These are phyloP conservation scores for Filobasidium floriforme DNA, from an alignment of 768 basidiomycete species.

Conservation along the genomic window DNA sequence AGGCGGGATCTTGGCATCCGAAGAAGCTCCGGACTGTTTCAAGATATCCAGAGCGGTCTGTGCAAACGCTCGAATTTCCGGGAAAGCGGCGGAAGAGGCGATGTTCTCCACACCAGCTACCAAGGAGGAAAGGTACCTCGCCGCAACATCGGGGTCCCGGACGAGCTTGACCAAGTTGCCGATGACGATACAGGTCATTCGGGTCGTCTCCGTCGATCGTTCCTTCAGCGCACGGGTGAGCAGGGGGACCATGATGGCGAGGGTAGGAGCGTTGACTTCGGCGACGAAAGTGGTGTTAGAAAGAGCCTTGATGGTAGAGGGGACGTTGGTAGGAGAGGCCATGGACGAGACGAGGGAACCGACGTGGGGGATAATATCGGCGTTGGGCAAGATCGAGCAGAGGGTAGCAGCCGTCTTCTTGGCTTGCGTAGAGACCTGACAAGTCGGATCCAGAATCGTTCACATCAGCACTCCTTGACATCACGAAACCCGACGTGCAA, in stretches of 20 bases:
- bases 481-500: too few species aligned
- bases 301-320: conserved; percentile 87
- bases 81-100: conserved; percentile 84
- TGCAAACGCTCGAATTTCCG: conserved; percentile 93
- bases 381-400: conserved; percentile 83
- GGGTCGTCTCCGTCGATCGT: conserved; percentile 91
- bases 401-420: conserved; percentile 81
- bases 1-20: conserved; percentile 58
- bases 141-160: conserved; percentile 79
- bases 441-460: too few species aligned
- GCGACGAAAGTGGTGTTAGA: conserved; percentile 94
- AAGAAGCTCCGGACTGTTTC: conserved; percentile 73
- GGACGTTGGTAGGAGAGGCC: conserved; percentile 75
- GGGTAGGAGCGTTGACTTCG: conserved; percentile 90
- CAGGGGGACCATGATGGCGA: conserved; percentile 89
- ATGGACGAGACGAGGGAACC: conserved; percentile 77
- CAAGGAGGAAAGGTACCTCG: conserved; percentile 74
- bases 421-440: conserved; percentile 79
- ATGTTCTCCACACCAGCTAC: conserved; percentile 87
- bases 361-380: conserved; percentile 83
- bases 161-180: conserved; percentile 98
- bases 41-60: conserved; percentile 73
- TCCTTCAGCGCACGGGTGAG: conserved; percentile 85
- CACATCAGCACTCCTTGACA: too few species aligned
- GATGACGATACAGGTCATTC: conserved; percentile 85